These are phyloP conservation scores for Pichia paraexigua DNA, from an alignment of 805 yeast genomes.

Conservation along the genomic window DNA sequence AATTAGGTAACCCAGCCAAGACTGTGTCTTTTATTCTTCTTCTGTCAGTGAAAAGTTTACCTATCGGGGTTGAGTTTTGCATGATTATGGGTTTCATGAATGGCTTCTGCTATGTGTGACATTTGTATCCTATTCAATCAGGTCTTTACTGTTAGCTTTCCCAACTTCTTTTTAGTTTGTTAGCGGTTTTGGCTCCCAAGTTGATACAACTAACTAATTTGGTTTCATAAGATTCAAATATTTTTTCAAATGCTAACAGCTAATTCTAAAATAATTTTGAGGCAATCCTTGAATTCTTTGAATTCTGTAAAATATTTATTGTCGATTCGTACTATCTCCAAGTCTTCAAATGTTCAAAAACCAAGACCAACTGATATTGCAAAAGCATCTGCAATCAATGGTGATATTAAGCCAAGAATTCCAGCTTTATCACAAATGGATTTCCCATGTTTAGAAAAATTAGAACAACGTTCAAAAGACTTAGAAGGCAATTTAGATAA, in stretches of 20 bases:
- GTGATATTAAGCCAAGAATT: not conserved
- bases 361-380: constrained; percentile 9
- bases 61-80: not conserved
- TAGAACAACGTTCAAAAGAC: constrained; percentile 44
- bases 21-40: not conserved
- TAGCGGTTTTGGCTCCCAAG: not conserved
- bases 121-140: not conserved
- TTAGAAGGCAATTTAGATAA: constrained; percentile 32
- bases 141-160: too few species aligned
- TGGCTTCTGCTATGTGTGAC: not conserved
- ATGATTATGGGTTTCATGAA: not conserved
- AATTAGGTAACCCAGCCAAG: not conserved
- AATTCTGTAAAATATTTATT: not conserved
- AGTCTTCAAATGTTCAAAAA: not conserved
- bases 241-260: not conserved
- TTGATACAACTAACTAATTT: not conserved
- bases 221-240: not conserved
- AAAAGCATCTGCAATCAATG: constrained; percentile 1
- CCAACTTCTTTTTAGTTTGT: not conserved
- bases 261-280: not conserved
- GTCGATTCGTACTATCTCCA: constrained; percentile 1
- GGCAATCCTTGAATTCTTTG: not conserved
- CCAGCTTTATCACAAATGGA: constrained; percentile 40
- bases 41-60: not conserved
- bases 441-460: constrained; percentile 80